Percentiles rank a stretch among this genome's conserved stretches.
Conservation (phyloP, 2,329 filamentous ascomycete genomes). For the Claviceps purpurea region DNA sequence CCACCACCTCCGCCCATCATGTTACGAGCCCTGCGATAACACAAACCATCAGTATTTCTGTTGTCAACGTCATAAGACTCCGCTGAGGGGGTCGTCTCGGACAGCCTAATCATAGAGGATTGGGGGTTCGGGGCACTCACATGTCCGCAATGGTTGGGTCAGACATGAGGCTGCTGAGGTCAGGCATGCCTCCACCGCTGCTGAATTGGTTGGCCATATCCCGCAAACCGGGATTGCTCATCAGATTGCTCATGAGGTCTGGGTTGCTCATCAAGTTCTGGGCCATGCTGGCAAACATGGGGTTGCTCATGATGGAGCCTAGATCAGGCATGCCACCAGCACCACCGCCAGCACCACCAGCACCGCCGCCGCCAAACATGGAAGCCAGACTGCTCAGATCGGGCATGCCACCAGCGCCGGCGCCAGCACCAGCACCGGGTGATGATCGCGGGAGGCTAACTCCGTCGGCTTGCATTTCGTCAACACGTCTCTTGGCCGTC, state of each 20-base stretch:
- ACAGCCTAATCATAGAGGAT: too few species aligned
- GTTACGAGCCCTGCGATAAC: constrained; percentile 25
- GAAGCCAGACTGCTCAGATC: constrained; percentile 57
- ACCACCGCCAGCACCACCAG: constrained; percentile 38
- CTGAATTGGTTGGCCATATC: constrained; percentile 78
- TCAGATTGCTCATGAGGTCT: constrained; percentile 77
- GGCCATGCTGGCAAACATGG: constrained; percentile 96
- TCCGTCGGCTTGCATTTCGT: constrained; percentile 53
- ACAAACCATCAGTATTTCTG: neutral
- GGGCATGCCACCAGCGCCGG: constrained; percentile 50
- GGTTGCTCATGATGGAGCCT: constrained; percentile 81
- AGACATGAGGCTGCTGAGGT: constrained; percentile 73
- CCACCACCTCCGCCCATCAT: constrained; percentile 31
- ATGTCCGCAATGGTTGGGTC: constrained; percentile 88
- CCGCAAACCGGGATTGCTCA: constrained; percentile 82
- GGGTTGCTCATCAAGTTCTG: constrained; percentile 97
- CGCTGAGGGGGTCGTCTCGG: too few species aligned
- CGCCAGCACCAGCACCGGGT: constrained; percentile 40
- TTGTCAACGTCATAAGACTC: neutral
- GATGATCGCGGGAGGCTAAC: constrained; percentile 28
- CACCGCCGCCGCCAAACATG: constrained; percentile 55
- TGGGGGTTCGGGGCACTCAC: constrained; percentile 42
- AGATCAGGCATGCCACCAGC: constrained; percentile 81
- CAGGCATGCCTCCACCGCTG: constrained; percentile 74
- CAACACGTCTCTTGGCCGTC: constrained; percentile 78